Evolutionary conservation across 805 yeast genomes (phyloP).

Genomic region (Huiozyma naganishii): DNA sequence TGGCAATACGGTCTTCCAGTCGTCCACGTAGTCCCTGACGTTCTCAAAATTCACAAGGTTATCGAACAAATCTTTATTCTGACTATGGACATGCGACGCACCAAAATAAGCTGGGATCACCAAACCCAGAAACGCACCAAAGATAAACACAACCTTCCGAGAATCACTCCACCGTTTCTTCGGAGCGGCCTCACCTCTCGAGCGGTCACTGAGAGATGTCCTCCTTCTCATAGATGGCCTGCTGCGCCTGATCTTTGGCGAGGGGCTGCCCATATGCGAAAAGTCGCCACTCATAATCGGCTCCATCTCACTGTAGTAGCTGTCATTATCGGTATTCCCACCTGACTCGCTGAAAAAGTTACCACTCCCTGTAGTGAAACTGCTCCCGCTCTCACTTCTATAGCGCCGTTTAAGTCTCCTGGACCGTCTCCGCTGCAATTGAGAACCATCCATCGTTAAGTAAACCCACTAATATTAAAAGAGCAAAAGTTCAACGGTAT

Average conservation of each 20-base stretch:
- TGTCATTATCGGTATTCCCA: too few species aligned
- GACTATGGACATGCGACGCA: constrained; percentile 18
- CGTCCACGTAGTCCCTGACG: constrained; percentile 48
- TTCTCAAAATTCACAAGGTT: constrained; percentile 45
- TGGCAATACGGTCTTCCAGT: constrained; percentile 71
- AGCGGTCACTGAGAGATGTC: not conserved
- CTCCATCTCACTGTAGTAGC: too few species aligned
- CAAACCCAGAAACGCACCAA: constrained; percentile 70
- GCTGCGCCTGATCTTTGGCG: not conserved
- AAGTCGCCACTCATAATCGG: not conserved
- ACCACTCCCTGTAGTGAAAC: too few species aligned
- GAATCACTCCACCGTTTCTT: constrained; percentile 32
- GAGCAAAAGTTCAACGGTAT: too few species aligned
- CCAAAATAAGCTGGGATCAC: constrained; percentile 54
- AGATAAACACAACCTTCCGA: constrained; percentile 46
- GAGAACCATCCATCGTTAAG: too few species aligned
- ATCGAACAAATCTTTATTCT: constrained; percentile 31
- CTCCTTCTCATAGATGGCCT: not conserved
- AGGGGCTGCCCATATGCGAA: not conserved
- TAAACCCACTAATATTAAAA: too few species aligned
- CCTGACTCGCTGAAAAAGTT: too few species aligned
- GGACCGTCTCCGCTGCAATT: too few species aligned
- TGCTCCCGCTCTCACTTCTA: too few species aligned
- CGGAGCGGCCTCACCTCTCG: not conserved
- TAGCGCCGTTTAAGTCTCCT: too few species aligned